These are phyloP conservation scores for Euphorbia pulcherrima DNA, from an alignment of 345 rosid species.

Conservation along the genomic window DNA sequence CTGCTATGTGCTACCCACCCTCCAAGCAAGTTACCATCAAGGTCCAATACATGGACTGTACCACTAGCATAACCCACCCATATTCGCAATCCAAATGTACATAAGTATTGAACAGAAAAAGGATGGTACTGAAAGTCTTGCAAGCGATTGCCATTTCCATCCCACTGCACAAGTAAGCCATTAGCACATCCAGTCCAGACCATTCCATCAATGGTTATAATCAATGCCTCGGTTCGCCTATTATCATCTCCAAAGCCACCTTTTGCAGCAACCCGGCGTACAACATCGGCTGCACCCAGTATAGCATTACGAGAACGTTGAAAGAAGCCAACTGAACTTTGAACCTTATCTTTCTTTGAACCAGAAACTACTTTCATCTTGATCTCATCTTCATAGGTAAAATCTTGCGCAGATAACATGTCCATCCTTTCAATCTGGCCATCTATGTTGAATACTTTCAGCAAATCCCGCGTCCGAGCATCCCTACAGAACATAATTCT, in stretches of 20 bases:
- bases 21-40: slow-evolving; percentile 69
- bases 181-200: slow-evolving; percentile 90
- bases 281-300: slow-evolving; percentile 99
- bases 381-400: slow-evolving; percentile 56
- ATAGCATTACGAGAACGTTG: slow-evolving; percentile 98
- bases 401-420: slow-evolving; percentile 27
- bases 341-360: slow-evolving; percentile 71
- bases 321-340: slow-evolving; percentile 63
- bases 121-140: slow-evolving; percentile 60
- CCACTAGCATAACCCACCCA: slow-evolving; percentile 93
- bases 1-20: slow-evolving; percentile 82
- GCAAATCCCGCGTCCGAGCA: slow-evolving; percentile 82
- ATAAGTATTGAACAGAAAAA: slow-evolving; percentile 73
- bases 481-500: slow-evolving; percentile 53
- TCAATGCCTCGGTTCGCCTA: slow-evolving; percentile 78
- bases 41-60: slow-evolving; percentile 69
- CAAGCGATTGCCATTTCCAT: slow-evolving; percentile 74
- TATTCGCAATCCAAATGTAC: slow-evolving; percentile 63
- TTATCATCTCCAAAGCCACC: slow-evolving; percentile 76
- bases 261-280: slow-evolving; percentile 86
- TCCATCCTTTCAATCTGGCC: slow-evolving; percentile 86
- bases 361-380: slow-evolving; percentile 64
- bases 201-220: slow-evolving; percentile 70
- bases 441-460: slow-evolving; percentile 80
- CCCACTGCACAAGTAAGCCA: slow-evolving; percentile 88